Conservation (phyloP, 306 rosid species). For the Trifolium dubium region DNA sequence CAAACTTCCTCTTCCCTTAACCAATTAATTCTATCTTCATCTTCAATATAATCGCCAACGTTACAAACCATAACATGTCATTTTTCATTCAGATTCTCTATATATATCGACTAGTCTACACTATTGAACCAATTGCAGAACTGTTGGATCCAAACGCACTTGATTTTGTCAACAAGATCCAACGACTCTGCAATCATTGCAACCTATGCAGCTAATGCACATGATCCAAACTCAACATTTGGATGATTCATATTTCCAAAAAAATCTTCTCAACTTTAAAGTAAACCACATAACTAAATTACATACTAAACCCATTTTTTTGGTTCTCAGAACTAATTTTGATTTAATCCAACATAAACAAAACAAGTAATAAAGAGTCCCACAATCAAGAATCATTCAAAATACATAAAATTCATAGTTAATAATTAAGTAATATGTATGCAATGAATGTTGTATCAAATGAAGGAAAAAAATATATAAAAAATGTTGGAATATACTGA, state of each 20-base stretch:
- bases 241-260: not conserved
- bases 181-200: not conserved
- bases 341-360: not conserved
- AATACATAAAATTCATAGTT: slow-evolving; percentile 17
- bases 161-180: not conserved
- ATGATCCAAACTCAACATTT: not conserved
- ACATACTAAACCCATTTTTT: not conserved
- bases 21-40: not conserved
- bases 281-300: not conserved
- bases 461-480: not conserved
- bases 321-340: not conserved
- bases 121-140: not conserved
- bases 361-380: not conserved
- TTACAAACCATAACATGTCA: not conserved
- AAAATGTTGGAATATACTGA: slow-evolving; percentile 48
- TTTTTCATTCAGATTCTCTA: not conserved
- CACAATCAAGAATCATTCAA: not conserved
- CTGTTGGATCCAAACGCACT: not conserved
- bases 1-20: slow-evolving; percentile 18
- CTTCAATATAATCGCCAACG: not conserved
- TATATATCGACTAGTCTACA: not conserved
- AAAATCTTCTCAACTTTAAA: not conserved
- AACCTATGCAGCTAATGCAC: not conserved
- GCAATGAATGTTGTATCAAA: slow-evolving; percentile 24
- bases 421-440: slow-evolving; percentile 5